phyloP scores from a whole-genome alignment of 1,284 basidiomycete genomes.

The Baeospora myosura region DNA sequence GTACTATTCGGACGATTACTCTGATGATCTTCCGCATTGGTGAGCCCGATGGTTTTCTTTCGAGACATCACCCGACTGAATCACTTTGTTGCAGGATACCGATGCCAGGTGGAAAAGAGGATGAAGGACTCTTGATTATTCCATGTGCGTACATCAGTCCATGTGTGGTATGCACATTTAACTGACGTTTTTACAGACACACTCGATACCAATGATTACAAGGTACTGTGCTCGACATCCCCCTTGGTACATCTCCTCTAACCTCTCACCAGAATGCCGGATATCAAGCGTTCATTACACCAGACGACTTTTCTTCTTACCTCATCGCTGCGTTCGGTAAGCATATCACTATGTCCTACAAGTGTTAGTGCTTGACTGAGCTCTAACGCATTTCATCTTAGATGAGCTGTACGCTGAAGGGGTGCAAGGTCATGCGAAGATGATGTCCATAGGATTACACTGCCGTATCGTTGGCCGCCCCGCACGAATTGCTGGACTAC shows the following conservation, averaged over 20 bases:
- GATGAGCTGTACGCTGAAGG: slow-evolving; percentile 12
- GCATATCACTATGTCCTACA: no score
- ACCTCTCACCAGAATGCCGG: slow-evolving; percentile 5
- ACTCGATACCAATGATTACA: slow-evolving; percentile 10
- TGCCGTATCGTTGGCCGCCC: slow-evolving; percentile 11
- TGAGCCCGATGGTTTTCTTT: background rate
- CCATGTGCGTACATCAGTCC: background rate
- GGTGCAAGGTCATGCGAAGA: slow-evolving; percentile 9
- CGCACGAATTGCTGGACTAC: slow-evolving; percentile 9
- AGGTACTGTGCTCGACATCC: slow-evolving; percentile 2
- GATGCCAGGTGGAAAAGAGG: slow-evolving; percentile 9
- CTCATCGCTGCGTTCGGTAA: slow-evolving; percentile 10
- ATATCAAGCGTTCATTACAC: slow-evolving; percentile 11
- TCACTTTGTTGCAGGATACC: slow-evolving; percentile 4
- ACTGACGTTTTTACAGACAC: background rate
- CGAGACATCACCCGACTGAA: background rate
- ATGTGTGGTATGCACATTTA: background rate
- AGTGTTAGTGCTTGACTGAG: no score
- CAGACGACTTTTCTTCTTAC: slow-evolving; percentile 9
- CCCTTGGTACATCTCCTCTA: no score
- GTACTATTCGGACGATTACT: slow-evolving; percentile 10
- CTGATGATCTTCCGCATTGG: slow-evolving; percentile 10
- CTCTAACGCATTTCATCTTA: no score
- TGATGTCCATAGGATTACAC: slow-evolving; percentile 11
- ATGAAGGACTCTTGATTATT: slow-evolving; percentile 10